Evolutionary conservation across 2,329 filamentous ascomycete genomes (phyloP), one percentile per base, ranked within the genome.

Genomic region (Monosporascus sp.): DNA sequence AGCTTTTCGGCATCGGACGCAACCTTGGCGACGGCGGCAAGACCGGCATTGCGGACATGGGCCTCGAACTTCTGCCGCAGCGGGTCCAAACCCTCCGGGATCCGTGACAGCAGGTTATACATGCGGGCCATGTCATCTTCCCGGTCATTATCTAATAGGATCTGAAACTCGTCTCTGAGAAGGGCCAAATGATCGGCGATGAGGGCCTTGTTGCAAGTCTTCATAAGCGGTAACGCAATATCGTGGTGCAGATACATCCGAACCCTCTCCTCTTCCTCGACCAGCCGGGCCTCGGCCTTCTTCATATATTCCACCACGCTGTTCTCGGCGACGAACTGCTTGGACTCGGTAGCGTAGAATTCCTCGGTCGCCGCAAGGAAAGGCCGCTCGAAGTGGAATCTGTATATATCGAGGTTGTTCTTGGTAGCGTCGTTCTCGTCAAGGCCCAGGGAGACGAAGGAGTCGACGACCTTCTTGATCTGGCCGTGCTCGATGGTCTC

Each of bases 241-340:
- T 99, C 94, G 37, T 85, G 84, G 65, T 97, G 91, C 46, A 99
- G 79, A 67, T 96, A 99, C 67, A 97, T 84, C 60, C 85, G 85
- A 9, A 99, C 94, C 26, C 94, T 89, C 67, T 93, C 90, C 74
- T 96, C 94, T 72, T 99, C 94, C 72, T 99, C 94, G 7, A 90
- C 84, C 56, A 99, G 74, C 35, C 94, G 86, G 43, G 84, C 74
- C 73, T 97, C 93, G 1, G 94, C 95, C 81, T 99, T 99, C 79
- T 97, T 97, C 94, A 99, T 97, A 74, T 97, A 99, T 68, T 99
- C 94, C 37, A 99, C 92, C 4, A 99, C 91, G 58, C 89, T 96
- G 70, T 99, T 99, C 71, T 97, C 93, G 11, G 91, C 89, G 37
- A 99, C 85, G 68, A 99, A 99, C 58, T 91, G 88, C 64, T 91